These are phyloP conservation scores for Mollisia scopiformis DNA, from an alignment of 2,329 filamentous ascomycete genomes.

Conservation along the genomic window DNA sequence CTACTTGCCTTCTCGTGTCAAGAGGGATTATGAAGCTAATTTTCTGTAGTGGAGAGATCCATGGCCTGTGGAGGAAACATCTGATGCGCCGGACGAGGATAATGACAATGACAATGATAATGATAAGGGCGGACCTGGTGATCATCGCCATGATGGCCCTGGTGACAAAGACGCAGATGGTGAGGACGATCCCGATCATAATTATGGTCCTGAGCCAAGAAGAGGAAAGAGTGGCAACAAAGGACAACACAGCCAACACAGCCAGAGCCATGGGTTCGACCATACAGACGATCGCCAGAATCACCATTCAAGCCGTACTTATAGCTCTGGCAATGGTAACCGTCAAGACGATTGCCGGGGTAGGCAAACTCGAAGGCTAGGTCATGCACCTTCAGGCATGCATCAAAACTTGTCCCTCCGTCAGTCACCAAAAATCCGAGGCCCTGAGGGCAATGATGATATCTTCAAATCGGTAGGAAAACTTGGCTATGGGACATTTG, in stretches of 20 bases:
- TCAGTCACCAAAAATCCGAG: not conserved
- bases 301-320: not conserved
- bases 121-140: not conserved
- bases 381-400: not conserved
- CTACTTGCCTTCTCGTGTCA: too few relatives aligned
- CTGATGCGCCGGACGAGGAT: not conserved
- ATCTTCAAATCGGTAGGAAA: slow-evolving; percentile 1
- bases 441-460: not conserved
- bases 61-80: not conserved
- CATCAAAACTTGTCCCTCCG: not conserved
- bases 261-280: too few relatives aligned
- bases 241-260: too few relatives aligned
- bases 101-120: not conserved
- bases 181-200: not conserved
- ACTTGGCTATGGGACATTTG: slow-evolving; percentile 9
- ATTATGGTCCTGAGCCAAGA: not conserved
- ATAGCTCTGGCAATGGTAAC: not conserved
- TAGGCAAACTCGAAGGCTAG: not conserved
- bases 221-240: not conserved
- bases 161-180: not conserved
- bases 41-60: slow-evolving; percentile 13
- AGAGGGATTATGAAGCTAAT: too few relatives aligned
- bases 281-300: too few relatives aligned
- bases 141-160: not conserved
- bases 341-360: not conserved